A percentile compares a stretch with the other conserved stretches of the same genome.
phyloP scores from a whole-genome alignment of 2,329 filamentous ascomycete species.

The Thielaviopsis musarum region DNA sequence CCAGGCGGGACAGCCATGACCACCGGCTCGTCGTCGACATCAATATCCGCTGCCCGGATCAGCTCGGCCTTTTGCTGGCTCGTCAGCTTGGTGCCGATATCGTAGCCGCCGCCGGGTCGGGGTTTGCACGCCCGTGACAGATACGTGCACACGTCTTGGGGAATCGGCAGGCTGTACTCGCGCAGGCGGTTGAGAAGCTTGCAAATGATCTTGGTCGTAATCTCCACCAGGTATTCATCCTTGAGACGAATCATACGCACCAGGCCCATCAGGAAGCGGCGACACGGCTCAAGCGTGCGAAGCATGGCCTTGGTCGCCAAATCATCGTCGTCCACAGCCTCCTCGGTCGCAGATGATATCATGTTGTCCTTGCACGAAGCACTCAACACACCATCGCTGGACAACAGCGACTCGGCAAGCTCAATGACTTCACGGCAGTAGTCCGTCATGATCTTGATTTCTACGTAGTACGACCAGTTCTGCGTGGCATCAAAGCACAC shows the following conservation, averaged over 20 bases:
- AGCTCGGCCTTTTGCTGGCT: slow-evolving; percentile 75
- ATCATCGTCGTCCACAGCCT: slow-evolving; percentile 20
- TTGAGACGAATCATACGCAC: slow-evolving; percentile 81
- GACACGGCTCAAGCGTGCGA: slow-evolving; percentile 21
- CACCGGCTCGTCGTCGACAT: slow-evolving; percentile 28
- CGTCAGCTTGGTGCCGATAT: slow-evolving; percentile 62
- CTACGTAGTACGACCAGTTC: slow-evolving; percentile 59
- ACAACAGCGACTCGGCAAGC: slow-evolving; percentile 70
- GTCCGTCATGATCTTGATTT: slow-evolving; percentile 68
- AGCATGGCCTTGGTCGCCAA: slow-evolving; percentile 19
- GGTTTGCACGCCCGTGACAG: slow-evolving; percentile 50
- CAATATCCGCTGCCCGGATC: slow-evolving; percentile 42
- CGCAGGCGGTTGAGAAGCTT: slow-evolving; percentile 73
- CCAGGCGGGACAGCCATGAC: slow-evolving; percentile 12
- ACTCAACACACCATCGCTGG: slow-evolving; percentile 69
- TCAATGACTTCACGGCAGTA: slow-evolving; percentile 95
- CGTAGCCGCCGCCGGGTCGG: slow-evolving; percentile 32
- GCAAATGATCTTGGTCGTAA: slow-evolving; percentile 64
- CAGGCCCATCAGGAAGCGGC: slow-evolving; percentile 31
- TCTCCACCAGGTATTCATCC: slow-evolving; percentile 69
- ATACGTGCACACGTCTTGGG: slow-evolving; percentile 38
- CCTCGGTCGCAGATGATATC: slow-evolving; percentile 13
- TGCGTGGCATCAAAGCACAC: slow-evolving; percentile 74
- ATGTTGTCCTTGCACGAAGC: slow-evolving; percentile 36
- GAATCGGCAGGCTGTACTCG: slow-evolving; percentile 57